Percentiles rank a stretch among this genome's conserved stretches.
phyloP scores from a whole-genome alignment of 2,329 filamentous ascomycete species.

The Neurospora sp. region DNA sequence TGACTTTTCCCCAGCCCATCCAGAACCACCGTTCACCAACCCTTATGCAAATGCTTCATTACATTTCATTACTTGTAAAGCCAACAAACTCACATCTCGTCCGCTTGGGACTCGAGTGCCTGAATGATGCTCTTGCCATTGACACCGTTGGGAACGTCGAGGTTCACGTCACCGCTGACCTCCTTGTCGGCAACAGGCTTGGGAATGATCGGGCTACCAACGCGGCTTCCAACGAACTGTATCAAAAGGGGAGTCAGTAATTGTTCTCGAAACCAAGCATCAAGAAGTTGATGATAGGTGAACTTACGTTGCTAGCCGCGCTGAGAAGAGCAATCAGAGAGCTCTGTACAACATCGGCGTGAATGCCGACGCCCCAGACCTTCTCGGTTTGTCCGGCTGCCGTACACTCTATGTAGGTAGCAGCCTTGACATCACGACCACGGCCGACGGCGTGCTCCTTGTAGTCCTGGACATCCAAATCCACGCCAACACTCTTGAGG shows the following conservation, averaged over 20 bases:
- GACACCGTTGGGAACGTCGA: constrained; percentile 17
- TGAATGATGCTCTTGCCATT: constrained; percentile 22
- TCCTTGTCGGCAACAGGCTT: constrained; percentile 46
- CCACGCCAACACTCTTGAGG: constrained; percentile 66
- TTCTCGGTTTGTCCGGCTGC: constrained; percentile 55
- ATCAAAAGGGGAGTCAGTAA: constrained; percentile 9
- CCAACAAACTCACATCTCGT: constrained; percentile 15
- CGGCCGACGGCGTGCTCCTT: constrained; percentile 89
- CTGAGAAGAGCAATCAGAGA: constrained; percentile 78
- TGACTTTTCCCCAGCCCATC: neutral
- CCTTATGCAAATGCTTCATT: constrained; percentile 1
- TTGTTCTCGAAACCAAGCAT: constrained; percentile 1
- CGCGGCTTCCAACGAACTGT: constrained; percentile 64
- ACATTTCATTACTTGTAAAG: neutral
- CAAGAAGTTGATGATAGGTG: neutral
- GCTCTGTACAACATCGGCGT: constrained; percentile 86
- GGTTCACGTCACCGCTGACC: constrained; percentile 27
- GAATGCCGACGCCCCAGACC: constrained; percentile 86
- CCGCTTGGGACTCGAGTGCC: constrained; percentile 27
- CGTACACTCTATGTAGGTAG: constrained; percentile 87
- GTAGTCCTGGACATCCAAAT: constrained; percentile 87
- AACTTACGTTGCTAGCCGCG: constrained; percentile 74
- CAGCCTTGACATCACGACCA: constrained; percentile 80
- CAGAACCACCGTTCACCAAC: neutral
- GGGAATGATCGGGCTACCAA: constrained; percentile 58